A percentile compares a stretch with the other conserved stretches of the same genome.
Evolutionary conservation across 495 filamentous ascomycete species (phyloP).

Genomic region (Beverwykella pulmonaria): DNA sequence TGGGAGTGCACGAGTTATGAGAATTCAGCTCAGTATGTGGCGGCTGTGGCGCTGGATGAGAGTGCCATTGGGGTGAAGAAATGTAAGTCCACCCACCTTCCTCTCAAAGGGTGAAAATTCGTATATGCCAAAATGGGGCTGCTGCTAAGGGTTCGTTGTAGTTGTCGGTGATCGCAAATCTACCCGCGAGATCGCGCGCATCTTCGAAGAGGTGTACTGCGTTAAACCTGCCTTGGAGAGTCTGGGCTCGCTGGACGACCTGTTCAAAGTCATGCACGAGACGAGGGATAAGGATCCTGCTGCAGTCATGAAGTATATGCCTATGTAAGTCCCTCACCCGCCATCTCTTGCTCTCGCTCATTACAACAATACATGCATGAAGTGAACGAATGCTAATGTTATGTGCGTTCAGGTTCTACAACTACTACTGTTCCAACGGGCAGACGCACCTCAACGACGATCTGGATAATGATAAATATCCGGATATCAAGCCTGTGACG

Average conservation of each 20-base stretch:
- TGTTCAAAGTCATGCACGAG: conserved; percentile 45
- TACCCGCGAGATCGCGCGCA: not conserved
- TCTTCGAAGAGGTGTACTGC: conserved; percentile 39
- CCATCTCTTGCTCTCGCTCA: not conserved
- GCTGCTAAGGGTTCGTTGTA: not conserved
- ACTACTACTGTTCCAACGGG: conserved; percentile 42
- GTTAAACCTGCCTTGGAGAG: conserved; percentile 43
- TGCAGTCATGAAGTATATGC: conserved; percentile 23
- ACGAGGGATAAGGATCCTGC: conserved; percentile 31
- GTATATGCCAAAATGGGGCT: no score
- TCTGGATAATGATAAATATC: conserved; percentile 45
- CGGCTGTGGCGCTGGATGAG: conserved; percentile 37
- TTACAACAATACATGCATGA: not conserved
- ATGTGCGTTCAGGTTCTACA: conserved; percentile 15
- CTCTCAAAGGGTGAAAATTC: no score
- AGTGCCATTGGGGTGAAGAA: no score
- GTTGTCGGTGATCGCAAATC: not conserved
- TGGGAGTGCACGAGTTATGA: conserved; percentile 46
- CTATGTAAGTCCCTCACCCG: not conserved
- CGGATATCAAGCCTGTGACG: conserved; percentile 40
- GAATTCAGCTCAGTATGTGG: conserved; percentile 47
- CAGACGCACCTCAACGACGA: conserved; percentile 34
- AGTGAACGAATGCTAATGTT: not conserved
- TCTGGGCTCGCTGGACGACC: conserved; percentile 44
- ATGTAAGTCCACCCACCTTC: no score